phyloP scores from a whole-genome alignment of 148 eudicot species.

The Rhododendron molle region DNA sequence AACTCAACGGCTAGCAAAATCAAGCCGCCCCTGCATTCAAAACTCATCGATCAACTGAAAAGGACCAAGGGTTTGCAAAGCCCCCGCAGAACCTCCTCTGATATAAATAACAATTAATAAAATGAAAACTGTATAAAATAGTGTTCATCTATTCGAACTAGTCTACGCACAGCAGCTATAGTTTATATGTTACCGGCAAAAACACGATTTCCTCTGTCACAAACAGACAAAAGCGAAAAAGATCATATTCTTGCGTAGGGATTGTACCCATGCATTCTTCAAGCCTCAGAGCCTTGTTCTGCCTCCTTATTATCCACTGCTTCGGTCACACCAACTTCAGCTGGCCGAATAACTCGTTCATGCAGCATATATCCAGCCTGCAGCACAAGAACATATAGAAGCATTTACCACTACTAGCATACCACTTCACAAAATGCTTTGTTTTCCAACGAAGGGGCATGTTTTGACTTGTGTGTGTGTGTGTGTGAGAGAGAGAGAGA shows the following conservation, averaged over 20 bases:
- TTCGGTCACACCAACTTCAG: conserved; percentile 92
- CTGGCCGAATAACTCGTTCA: conserved; percentile 84
- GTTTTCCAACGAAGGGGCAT: background rate
- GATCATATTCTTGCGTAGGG: background rate
- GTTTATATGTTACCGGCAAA: background rate
- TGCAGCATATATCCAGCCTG: conserved; percentile 83
- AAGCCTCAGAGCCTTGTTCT: conserved; percentile 26
- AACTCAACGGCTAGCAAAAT: background rate
- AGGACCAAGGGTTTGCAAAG: background rate
- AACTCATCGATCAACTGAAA: background rate
- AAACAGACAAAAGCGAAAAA: background rate
- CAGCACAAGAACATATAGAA: conserved; percentile 8
- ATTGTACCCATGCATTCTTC: background rate
- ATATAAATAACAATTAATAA: background rate
- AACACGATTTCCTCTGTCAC: background rate
- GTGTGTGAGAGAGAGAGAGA: too few relatives aligned
- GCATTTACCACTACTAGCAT: background rate
- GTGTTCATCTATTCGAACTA: conserved; percentile 12
- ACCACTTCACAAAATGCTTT: background rate
- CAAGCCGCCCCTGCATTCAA: background rate
- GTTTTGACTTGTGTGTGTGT: too few relatives aligned
- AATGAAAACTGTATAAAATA: background rate
- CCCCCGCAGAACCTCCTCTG: background rate
- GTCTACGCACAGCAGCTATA: conserved; percentile 20
- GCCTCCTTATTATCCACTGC: conserved; percentile 38